Evolutionary conservation across 2,329 filamentous ascomycete species (phyloP).

Genomic region (Penicillium hesseltinei): DNA sequence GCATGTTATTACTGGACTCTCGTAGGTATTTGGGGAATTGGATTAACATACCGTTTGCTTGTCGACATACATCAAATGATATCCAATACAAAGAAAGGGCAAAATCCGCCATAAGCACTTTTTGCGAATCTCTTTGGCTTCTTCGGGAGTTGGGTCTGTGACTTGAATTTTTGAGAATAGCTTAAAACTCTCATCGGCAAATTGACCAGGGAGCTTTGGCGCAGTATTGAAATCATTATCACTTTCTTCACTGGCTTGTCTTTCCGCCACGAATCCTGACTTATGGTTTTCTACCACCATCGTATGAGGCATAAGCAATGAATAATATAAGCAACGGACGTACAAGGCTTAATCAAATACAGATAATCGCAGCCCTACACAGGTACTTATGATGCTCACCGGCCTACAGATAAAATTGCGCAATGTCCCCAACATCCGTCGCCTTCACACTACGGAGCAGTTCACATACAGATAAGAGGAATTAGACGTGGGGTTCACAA

Average conservation of each 20-base stretch:
- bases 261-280: neutral
- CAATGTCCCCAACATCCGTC: constrained; percentile 10
- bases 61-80: constrained; percentile 44
- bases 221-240: constrained; percentile 6
- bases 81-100: constrained; percentile 42
- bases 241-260: constrained; percentile 1
- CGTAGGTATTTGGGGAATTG: neutral
- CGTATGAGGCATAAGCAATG: neutral
- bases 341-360: neutral
- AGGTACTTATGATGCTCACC: neutral
- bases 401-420: constrained; percentile 4
- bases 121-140: constrained; percentile 20
- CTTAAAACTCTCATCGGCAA: constrained; percentile 46
- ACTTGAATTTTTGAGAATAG: constrained; percentile 42
- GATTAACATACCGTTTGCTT: constrained; percentile 34
- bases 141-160: constrained; percentile 35
- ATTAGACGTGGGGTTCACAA: neutral
- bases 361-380: neutral
- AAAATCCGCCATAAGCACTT: constrained; percentile 40
- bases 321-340: neutral
- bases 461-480: neutral
- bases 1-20: neutral
- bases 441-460: constrained; percentile 2
- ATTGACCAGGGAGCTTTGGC: constrained; percentile 37
- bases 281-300: neutral